phyloP scores from a whole-genome alignment of 108 stramenopile species.

The Pseudonitzschia delicatissima region DNA sequence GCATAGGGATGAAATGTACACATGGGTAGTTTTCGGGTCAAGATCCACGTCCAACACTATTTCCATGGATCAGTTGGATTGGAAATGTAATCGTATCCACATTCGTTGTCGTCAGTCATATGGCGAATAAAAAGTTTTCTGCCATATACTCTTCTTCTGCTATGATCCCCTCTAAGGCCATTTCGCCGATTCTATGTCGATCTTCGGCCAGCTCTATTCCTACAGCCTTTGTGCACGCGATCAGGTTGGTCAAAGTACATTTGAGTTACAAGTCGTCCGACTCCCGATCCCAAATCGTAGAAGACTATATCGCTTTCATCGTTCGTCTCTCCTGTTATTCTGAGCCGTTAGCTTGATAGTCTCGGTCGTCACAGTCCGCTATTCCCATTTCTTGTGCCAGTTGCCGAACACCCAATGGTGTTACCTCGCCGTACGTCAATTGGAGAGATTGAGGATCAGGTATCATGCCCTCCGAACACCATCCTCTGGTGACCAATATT shows the following conservation, averaged over 20 bases:
- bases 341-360: neutral
- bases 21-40: neutral
- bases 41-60: constrained; percentile 3
- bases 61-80: constrained; percentile 10
- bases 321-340: neutral
- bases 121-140: neutral
- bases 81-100: neutral
- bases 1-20: constrained; percentile 26
- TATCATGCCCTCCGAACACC: neutral
- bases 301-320: neutral
- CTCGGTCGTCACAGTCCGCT: neutral
- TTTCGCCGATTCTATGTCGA: constrained; percentile 15
- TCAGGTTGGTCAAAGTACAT: constrained; percentile 4
- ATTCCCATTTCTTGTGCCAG: constrained; percentile 11
- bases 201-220: constrained; percentile 23
- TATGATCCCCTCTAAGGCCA: constrained; percentile 4
- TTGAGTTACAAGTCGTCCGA: constrained; percentile 3
- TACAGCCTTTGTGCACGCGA: constrained; percentile 5
- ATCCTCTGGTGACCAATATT: constrained; percentile 9
- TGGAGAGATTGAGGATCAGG: neutral
- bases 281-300: neutral
- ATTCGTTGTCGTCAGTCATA: neutral
- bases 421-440: constrained; percentile 12
- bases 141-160: neutral
- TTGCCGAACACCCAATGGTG: constrained; percentile 7